Percentiles rank a stretch among this genome's conserved stretches.
Conservation (phyloP, 176 grass and related monocot species). For the Ampelocalamus luodianensis region DNA sequence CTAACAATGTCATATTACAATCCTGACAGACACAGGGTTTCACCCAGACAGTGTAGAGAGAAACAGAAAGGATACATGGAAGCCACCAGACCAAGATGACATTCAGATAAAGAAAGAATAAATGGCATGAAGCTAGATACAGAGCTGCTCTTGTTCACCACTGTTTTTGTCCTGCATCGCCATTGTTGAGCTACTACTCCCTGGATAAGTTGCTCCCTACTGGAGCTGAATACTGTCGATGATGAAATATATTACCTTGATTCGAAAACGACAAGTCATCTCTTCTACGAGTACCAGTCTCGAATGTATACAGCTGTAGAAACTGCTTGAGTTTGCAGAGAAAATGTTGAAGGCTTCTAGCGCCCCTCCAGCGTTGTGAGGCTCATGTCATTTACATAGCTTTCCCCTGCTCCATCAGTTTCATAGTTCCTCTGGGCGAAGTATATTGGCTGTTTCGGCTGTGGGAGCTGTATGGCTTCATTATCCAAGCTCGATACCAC, state of each 20-base stretch:
- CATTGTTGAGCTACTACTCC: too few relatives aligned
- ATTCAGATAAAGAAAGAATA: neutral
- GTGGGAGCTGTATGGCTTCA: constrained; percentile 4
- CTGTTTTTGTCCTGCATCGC: neutral
- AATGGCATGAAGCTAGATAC: neutral
- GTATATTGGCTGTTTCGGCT: constrained; percentile 32
- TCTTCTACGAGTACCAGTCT: neutral
- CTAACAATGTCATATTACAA: neutral
- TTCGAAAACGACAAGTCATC: neutral
- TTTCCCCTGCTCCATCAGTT: neutral
- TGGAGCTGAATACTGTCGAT: neutral
- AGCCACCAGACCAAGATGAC: neutral
- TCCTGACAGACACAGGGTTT: neutral
- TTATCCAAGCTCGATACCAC: constrained; percentile 51
- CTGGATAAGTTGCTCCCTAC: neutral
- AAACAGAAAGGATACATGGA: neutral
- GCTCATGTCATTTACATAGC: neutral
- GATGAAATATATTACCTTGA: neutral
- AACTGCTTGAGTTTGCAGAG: neutral
- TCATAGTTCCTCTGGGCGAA: neutral
- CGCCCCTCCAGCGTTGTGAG: constrained; percentile 23
- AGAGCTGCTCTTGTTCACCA: neutral
- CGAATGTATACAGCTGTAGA: neutral
- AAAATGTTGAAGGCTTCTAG: constrained; percentile 13
- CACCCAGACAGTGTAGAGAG: neutral